Base-by-base conservation (phyloP, 192 early-diverging fungal species). In the Glomus cerebriforme region DNA sequence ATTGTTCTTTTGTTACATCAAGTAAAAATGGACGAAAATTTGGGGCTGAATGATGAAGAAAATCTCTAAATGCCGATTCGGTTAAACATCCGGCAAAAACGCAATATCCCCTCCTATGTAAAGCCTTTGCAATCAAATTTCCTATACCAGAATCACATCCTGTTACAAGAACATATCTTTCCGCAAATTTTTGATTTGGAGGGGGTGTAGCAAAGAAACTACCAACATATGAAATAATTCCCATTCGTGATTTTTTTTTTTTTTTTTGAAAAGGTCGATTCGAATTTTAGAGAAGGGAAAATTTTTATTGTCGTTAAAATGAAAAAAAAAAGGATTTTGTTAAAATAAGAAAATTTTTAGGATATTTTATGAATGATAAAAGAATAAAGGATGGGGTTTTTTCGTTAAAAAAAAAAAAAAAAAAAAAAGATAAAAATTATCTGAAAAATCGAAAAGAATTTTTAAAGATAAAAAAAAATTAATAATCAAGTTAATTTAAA, bases 111-210 rank as follows among this genome's bases (percentile, higher is more conserved):
- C 66, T 78, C 49, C 37, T 68, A 47, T 78, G 77, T 59, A 78
- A 69, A 24, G 65, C 65, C 31, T 69, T 78, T 78, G 77, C 77
- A 31, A 78, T 68, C 47, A 68, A 78, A 69, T 69, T 78, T 58
- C 77, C 77, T n/a, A 78, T 69, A 69, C 65, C 66, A 47, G 65
- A 59, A 69, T 78, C 77, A 70, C 77, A 78, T 34, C 77, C 77
- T n/a, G 77, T 78, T 19, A 78, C 66, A 17, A 78, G 66, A 34
- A 78, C 77, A 37, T 66, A 78, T 59, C 77, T 66, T 59, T 78
- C 77, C 37, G 67, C 39, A 59, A 78, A 78, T 39, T 37, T 54
- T 69, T 78, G 65, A 59, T 67, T 78, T 27, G 64, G 66, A 7
- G 77, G 45, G 7, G 66, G 76, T 9, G 76, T 58, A 37, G 65